phyloP scores from a whole-genome alignment of 768 basidiomycete genomes.

The Mycena rosella region DNA sequence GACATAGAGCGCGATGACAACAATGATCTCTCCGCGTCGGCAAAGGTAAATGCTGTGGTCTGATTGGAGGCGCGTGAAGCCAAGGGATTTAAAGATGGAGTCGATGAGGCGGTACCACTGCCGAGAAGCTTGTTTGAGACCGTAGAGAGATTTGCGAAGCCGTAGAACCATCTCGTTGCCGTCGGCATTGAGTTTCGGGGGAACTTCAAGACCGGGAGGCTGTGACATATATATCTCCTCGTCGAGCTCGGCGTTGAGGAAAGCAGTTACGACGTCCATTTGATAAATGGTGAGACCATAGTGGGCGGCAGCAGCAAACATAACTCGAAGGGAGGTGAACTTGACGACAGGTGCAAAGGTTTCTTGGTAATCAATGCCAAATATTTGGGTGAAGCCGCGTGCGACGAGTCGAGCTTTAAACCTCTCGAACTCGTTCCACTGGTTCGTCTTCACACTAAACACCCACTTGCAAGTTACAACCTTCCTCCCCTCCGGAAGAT shows the following conservation, averaged over 20 bases:
- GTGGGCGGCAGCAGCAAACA: background rate
- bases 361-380: background rate
- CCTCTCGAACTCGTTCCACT: background rate
- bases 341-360: no score
- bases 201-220: background rate
- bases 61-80: background rate
- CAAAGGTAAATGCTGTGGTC: conserved; percentile 4
- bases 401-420: background rate
- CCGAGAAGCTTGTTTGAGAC: background rate
- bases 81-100: no score
- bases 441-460: background rate
- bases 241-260: conserved; percentile 1
- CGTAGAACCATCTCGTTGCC: background rate
- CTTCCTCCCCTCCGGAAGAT: background rate
- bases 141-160: background rate
- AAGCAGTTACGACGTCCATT: conserved; percentile 6
- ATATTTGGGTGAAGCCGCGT: background rate
- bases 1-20: background rate
- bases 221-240: background rate
- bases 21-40: background rate
- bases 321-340: background rate
- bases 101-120: conserved; percentile 8
- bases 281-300: conserved; percentile 2
- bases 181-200: background rate
- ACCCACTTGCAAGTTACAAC: background rate